phyloP scores from a whole-genome alignment of 371 early-diverging fungal species.

The Rhizopus delemar region DNA sequence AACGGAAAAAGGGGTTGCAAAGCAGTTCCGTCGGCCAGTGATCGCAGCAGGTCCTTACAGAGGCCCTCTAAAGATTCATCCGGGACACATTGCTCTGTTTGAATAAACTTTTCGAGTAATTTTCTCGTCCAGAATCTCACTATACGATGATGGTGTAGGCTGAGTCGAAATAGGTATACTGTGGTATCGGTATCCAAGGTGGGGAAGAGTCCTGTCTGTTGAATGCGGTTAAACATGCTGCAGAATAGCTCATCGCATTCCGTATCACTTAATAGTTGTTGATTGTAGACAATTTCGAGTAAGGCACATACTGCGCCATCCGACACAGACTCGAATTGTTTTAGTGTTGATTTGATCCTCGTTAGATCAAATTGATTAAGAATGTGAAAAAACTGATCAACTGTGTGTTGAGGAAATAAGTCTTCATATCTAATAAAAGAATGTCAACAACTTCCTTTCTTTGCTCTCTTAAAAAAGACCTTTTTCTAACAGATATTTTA shows the following conservation, averaged over 20 bases:
- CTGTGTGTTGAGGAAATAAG: conserved; percentile 35
- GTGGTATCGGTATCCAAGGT: conserved; percentile 22
- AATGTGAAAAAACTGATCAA: conserved; percentile 33
- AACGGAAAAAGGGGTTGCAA: conserved; percentile 7
- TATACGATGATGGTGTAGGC: conserved; percentile 37
- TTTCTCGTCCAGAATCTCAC: conserved; percentile 48
- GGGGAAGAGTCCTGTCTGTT: conserved; percentile 30
- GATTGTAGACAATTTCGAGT: conserved; percentile 29
- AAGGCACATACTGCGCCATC: conserved; percentile 31
- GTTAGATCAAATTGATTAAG: conserved; percentile 35
- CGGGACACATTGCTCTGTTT: conserved; percentile 15
- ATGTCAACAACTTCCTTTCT: background rate
- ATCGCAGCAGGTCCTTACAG: conserved; percentile 8
- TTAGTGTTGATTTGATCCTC: conserved; percentile 22
- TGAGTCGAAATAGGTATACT: conserved; percentile 22
- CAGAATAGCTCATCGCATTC: conserved; percentile 30
- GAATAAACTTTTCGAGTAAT: conserved; percentile 33
- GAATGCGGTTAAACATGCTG: conserved; percentile 32
- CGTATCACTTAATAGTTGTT: conserved; percentile 10
- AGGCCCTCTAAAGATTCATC: background rate
- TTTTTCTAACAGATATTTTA: conserved; percentile 27
- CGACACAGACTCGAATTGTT: conserved; percentile 8
- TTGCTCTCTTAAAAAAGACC: conserved; percentile 13
- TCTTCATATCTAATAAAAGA: conserved; percentile 31
- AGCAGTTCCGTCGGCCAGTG: conserved; percentile 4